Base-by-base conservation (phyloP, 2,329 filamentous ascomycete species). In the Aaosphaeria pasadenensis region DNA sequence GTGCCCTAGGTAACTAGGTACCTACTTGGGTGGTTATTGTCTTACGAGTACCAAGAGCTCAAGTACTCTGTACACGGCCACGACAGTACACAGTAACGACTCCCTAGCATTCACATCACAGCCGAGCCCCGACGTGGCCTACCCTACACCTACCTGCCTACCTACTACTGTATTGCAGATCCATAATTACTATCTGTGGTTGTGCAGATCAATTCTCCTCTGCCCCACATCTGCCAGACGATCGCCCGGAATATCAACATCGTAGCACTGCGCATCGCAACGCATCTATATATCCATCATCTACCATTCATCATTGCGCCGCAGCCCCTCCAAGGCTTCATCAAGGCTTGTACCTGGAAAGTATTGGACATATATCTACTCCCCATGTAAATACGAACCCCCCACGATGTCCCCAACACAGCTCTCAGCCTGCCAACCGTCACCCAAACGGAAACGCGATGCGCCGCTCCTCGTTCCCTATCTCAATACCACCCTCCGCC, bases 401-500 rank as follows among this genome's bases (percentile, higher is more conserved):
- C 11, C 5, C 30, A 62, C 55, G 46, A 69, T 70, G 66, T 63
- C 62, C 55, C 57, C 64, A 45, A 66, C 62, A 45, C 61, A 64
- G 48, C 57, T 67, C 45, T 62, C 53, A 17, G 49, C 55, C 41
- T 43, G 59, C 48, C 52, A 66, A 45, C 63, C 66, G 17, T 69
- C 66, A 33, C 67, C 67, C n/a, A 70, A 70, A 57, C 66, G 66
- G 48, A 71, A 71, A 58, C 66, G 67, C 51, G 64, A 69, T 42
- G 53, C 57, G 35, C 59, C 63, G 50, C 57, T 54, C 35, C 46
- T 60, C 35, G 28, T 32, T 9, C 62, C 64, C 11, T 54, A 64
- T 36, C 58, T 67, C 35, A 68, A 67, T 58, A 69, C 66, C 11
- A 56, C 66, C 7, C 56, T 64, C 29, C 63, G 61, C 49, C 54